Conservation (phyloP, 306 rosid species). For the Casuarina cunninghamiana region DNA sequence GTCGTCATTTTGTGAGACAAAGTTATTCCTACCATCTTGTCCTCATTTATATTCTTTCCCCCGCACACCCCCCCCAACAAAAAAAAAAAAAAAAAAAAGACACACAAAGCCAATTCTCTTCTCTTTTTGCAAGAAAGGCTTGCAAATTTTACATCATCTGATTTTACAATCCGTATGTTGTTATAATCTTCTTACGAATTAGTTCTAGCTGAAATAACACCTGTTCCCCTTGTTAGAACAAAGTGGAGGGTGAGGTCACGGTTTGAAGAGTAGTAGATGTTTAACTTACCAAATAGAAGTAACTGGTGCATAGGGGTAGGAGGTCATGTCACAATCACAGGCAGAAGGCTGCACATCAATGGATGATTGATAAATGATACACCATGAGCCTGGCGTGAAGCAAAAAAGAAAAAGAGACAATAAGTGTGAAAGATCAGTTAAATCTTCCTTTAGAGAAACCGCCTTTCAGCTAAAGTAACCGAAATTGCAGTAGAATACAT, state of each 20-base stretch:
- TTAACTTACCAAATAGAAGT: not conserved
- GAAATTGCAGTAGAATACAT: not conserved
- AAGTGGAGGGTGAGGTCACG: not conserved
- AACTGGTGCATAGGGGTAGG: not conserved
- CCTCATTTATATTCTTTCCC: too few species aligned
- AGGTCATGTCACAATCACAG: slow-evolving; percentile 19
- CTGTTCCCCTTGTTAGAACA: not conserved
- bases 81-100: too few species aligned
- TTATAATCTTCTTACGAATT: not conserved
- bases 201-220: not conserved
- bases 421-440: not conserved
- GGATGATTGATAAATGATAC: slow-evolving; percentile 10
- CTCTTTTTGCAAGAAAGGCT: not conserved
- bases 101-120: not conserved
- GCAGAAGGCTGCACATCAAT: slow-evolving; percentile 7
- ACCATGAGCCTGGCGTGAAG: slow-evolving; percentile 10
- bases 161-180: not conserved
- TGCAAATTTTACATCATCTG: not conserved
- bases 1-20: not conserved
- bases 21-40: not conserved
- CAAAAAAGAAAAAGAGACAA: not conserved
- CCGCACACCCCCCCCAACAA: too few species aligned
- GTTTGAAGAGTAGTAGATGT: not conserved
- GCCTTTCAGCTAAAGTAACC: not conserved
- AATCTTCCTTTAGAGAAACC: not conserved